Conservation (phyloP, 1,284 basidiomycete genomes). For the Pseudozyma sp. region DNA sequence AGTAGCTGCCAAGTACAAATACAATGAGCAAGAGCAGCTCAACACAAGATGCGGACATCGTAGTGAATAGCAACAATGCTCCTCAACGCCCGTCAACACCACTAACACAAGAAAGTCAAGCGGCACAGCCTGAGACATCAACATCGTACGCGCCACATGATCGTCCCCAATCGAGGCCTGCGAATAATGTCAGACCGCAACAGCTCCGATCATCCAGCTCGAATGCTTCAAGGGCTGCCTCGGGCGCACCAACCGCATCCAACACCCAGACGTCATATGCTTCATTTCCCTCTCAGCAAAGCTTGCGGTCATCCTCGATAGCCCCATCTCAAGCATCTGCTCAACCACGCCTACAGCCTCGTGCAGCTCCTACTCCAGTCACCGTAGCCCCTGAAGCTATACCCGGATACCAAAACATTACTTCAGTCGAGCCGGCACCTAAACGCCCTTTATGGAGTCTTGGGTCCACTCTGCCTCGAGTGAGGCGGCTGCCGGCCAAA, state of each 20-base stretch:
- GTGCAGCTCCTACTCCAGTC: not conserved
- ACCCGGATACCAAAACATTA: constrained; percentile 21
- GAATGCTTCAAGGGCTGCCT: not conserved
- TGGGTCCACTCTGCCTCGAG: constrained; percentile 18
- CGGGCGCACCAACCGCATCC: not conserved
- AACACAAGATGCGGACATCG: too few species aligned
- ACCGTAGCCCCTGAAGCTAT: constrained; percentile 3
- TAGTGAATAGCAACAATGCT: too few species aligned
- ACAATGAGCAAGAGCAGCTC: too few species aligned
- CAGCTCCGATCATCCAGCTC: constrained; percentile 2
- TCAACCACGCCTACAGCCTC: not conserved
- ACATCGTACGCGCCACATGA: too few species aligned
- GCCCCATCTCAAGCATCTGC: constrained; percentile 2
- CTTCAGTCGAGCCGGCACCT: constrained; percentile 20
- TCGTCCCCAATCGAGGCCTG: not conserved
- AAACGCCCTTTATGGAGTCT: constrained; percentile 35
- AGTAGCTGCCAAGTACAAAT: too few species aligned
- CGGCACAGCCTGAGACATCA: not conserved
- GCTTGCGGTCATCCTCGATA: not conserved
- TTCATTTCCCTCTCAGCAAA: constrained; percentile 7
- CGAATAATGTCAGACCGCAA: constrained; percentile 4
- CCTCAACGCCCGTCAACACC: not conserved
- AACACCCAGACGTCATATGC: constrained; percentile 13
- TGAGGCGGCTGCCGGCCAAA: constrained; percentile 17
- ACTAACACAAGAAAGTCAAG: not conserved